Percentiles rank a stretch among this genome's conserved stretches.
phyloP scores from a whole-genome alignment of 2,329 filamentous ascomycete genomes.

The Pyricularia pennisetigena region DNA sequence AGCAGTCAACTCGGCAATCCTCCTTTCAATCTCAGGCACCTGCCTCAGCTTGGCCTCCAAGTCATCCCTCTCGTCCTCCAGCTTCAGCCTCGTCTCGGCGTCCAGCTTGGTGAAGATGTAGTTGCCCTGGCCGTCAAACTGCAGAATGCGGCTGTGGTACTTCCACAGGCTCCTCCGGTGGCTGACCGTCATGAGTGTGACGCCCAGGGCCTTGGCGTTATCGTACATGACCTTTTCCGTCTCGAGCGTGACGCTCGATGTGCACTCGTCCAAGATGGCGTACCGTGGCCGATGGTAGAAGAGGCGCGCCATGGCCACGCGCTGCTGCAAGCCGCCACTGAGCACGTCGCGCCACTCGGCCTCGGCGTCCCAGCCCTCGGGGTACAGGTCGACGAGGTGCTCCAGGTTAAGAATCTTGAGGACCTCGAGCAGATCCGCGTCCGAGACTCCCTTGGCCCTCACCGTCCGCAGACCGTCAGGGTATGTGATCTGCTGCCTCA shows the following conservation, averaged over 20 bases:
- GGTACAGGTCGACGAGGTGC: constrained; percentile 67
- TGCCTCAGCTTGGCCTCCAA: constrained; percentile 76
- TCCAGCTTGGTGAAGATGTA: constrained; percentile 87
- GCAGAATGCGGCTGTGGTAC: constrained; percentile 88
- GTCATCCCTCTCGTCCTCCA: constrained; percentile 97
- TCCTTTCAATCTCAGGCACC: constrained; percentile 78
- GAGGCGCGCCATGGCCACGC: constrained; percentile 89
- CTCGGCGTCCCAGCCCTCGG: constrained; percentile 79
- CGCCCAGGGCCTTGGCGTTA: constrained; percentile 80
- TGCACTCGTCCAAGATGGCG: constrained; percentile 96
- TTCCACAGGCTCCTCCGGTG: constrained; percentile 91
- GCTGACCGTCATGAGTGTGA: constrained; percentile 94
- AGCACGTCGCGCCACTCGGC: constrained; percentile 95
- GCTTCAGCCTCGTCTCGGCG: constrained; percentile 69
- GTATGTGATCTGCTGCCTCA: constrained; percentile 97
- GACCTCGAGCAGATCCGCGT: constrained; percentile 68
- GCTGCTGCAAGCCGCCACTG: constrained; percentile 86
- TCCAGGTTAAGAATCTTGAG: constrained; percentile 75
- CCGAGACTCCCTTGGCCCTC: constrained; percentile 73
- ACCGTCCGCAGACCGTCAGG: constrained; percentile 83
- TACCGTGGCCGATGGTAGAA: constrained; percentile 92
- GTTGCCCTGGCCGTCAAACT: constrained; percentile 91
- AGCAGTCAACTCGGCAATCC: constrained; percentile 68
- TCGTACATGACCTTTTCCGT: constrained; percentile 97
- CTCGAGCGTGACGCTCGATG: constrained; percentile 86